These are phyloP conservation scores for Phytophthora palmivora DNA, from an alignment of 352 stramenopile species.

Conservation along the genomic window DNA sequence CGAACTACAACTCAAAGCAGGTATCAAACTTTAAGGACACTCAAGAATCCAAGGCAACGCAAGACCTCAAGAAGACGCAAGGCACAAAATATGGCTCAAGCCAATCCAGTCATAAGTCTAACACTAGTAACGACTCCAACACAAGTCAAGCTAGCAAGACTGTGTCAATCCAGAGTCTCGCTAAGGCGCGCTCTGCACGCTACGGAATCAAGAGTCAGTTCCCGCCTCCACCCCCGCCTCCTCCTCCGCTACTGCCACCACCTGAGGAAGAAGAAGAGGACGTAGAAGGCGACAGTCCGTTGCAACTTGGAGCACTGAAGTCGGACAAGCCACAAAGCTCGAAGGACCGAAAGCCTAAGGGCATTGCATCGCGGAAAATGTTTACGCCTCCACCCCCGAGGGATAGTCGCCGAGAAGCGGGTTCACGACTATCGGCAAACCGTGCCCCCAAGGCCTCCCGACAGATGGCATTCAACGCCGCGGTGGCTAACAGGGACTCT, in stretches of 20 bases:
- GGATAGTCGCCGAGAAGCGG: slow-evolving; percentile 20
- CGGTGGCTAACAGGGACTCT: slow-evolving; percentile 21
- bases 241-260: slow-evolving; percentile 33
- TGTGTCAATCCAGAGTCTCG: slow-evolving; percentile 50
- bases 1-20: slow-evolving; percentile 18
- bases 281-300: slow-evolving; percentile 22
- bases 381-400: slow-evolving; percentile 31
- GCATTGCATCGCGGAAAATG: slow-evolving; percentile 32
- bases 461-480: slow-evolving; percentile 22
- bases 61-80: slow-evolving; percentile 11
- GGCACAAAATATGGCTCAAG: slow-evolving; percentile 2
- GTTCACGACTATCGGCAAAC: slow-evolving; percentile 8
- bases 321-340: slow-evolving; percentile 26
- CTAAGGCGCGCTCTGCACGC: slow-evolving; percentile 32
- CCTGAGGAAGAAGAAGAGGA: slow-evolving; percentile 31
- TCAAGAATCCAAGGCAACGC: slow-evolving; percentile 5
- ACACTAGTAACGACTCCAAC: slow-evolving; percentile 24
- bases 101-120: slow-evolving; percentile 21
- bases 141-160: slow-evolving; percentile 35
- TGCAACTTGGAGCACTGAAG: slow-evolving; percentile 33
- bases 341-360: slow-evolving; percentile 30
- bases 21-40: slow-evolving; percentile 15
- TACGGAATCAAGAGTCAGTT: slow-evolving; percentile 43
- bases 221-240: slow-evolving; percentile 31
- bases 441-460: slow-evolving; percentile 19